phyloP scores from a whole-genome alignment of 2,329 filamentous ascomycete species.

The Myriosclerotinia scirpicola region DNA sequence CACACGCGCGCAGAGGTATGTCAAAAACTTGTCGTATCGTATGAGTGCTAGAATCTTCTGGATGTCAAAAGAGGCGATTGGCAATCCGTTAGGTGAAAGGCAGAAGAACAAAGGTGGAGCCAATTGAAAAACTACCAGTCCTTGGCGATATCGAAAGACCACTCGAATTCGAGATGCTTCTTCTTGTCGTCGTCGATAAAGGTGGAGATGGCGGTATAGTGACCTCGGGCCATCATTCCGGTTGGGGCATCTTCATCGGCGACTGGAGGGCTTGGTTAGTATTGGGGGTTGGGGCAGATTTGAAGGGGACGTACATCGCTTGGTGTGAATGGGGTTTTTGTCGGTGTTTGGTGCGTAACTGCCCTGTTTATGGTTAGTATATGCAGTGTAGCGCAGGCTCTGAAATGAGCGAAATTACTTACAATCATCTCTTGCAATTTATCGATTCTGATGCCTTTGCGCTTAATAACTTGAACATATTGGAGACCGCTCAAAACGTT shows the following conservation, averaged over 20 bases:
- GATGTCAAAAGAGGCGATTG: slow-evolving; percentile 1
- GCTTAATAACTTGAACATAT: slow-evolving; percentile 92
- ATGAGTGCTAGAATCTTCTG: slow-evolving; percentile 2
- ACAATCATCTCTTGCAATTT: slow-evolving; percentile 99
- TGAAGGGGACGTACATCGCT: slow-evolving; percentile 71
- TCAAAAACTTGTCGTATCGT: background rate
- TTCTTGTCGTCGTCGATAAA: slow-evolving; percentile 96
- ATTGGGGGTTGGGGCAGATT: background rate
- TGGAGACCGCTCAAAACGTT: slow-evolving; percentile 93
- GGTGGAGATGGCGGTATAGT: slow-evolving; percentile 85
- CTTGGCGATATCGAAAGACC: slow-evolving; percentile 96
- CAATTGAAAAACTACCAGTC: slow-evolving; percentile 65
- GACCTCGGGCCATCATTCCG: slow-evolving; percentile 84
- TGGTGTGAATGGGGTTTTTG: slow-evolving; percentile 80
- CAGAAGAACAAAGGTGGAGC: slow-evolving; percentile 1
- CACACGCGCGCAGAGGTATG: background rate
- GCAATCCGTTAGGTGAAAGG: background rate
- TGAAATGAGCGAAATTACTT: slow-evolving; percentile 44
- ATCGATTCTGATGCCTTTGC: slow-evolving; percentile 80
- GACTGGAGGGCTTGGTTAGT: slow-evolving; percentile 53
- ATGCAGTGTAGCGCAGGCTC: background rate
- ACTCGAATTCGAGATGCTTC: slow-evolving; percentile 87
- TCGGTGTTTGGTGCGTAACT: slow-evolving; percentile 93
- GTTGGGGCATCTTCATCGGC: slow-evolving; percentile 87
- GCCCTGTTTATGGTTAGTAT: slow-evolving; percentile 54